Evolutionary conservation across 2,329 filamentous ascomycete genomes (phyloP).

Genomic region (Aureobasidium sp.): DNA sequence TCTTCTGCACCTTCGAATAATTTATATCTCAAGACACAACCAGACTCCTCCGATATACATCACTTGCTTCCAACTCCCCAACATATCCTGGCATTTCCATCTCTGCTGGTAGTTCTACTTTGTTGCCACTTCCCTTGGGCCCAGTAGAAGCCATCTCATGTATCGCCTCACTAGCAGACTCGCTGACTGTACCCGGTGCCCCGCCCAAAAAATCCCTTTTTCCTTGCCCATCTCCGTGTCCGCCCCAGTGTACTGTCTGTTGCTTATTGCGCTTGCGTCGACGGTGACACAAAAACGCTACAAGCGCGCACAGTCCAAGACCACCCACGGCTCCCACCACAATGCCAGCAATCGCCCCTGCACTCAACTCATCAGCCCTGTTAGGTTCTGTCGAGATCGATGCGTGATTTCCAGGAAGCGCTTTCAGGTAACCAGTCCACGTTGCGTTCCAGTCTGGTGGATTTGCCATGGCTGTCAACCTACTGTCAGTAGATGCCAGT

Average conservation of each 20-base stretch:
- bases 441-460: constrained; percentile 9
- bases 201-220: not conserved
- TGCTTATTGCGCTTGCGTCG: not conserved
- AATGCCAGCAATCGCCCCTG: constrained; percentile 6
- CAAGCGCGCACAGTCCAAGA: not conserved
- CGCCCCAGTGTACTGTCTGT: constrained; percentile 10
- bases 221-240: not conserved
- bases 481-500: not conserved
- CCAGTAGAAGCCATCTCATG: not conserved
- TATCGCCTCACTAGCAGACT: constrained; percentile 1
- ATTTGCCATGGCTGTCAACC: constrained; percentile 12
- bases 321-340: not conserved
- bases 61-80: constrained; percentile 3
- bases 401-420: not conserved
- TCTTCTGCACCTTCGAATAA: too few relatives aligned
- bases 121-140: not conserved
- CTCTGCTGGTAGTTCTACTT: not conserved
- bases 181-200: not conserved
- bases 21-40: not conserved
- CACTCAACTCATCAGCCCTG: not conserved
- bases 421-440: not conserved
- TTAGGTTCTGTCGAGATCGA: not conserved
- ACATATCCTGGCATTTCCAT: not conserved
- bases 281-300: not conserved
- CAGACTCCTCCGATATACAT: constrained; percentile 8